phyloP scores from a whole-genome alignment of 805 yeast genomes.

The Naumovozyma baii region DNA sequence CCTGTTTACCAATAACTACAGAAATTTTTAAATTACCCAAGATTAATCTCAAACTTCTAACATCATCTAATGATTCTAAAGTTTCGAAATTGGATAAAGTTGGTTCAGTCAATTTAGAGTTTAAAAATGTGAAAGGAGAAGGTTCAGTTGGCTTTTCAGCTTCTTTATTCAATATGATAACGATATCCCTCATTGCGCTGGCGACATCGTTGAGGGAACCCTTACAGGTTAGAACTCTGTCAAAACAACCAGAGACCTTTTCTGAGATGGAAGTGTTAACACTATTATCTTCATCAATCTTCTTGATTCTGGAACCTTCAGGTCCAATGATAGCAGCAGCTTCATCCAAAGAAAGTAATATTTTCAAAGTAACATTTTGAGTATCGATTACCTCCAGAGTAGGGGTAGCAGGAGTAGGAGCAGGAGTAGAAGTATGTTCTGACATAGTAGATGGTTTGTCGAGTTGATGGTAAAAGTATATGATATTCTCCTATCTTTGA shows the following conservation, averaged over 20 bases:
- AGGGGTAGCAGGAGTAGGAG: not conserved
- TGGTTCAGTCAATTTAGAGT: constrained; percentile 17
- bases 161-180: constrained; percentile 35
- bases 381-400: not conserved
- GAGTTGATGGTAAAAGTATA: too few relatives aligned
- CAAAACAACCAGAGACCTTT: constrained; percentile 66
- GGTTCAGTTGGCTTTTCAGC: constrained; percentile 33
- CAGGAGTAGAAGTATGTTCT: not conserved
- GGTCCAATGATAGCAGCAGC: constrained; percentile 84
- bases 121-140: constrained; percentile 36
- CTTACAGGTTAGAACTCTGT: constrained; percentile 66
- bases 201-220: constrained; percentile 64
- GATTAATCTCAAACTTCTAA: constrained; percentile 44
- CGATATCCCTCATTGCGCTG: constrained; percentile 55
- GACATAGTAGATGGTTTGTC: too few relatives aligned
- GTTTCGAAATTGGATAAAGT: constrained; percentile 9
- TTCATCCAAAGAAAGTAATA: constrained; percentile 74
- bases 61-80: constrained; percentile 5
- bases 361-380: constrained; percentile 19
- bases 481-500: too few relatives aligned
- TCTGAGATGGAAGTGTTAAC: constrained; percentile 80
- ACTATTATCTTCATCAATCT: constrained; percentile 58
- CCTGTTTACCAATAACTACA: constrained; percentile 74
- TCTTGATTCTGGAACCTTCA: constrained; percentile 65
- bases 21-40: constrained; percentile 83